Evolutionary conservation across 2,329 filamentous ascomycete genomes (phyloP), one percentile per base, ranked within the genome.

Genomic region (Beauveria varroae): DNA sequence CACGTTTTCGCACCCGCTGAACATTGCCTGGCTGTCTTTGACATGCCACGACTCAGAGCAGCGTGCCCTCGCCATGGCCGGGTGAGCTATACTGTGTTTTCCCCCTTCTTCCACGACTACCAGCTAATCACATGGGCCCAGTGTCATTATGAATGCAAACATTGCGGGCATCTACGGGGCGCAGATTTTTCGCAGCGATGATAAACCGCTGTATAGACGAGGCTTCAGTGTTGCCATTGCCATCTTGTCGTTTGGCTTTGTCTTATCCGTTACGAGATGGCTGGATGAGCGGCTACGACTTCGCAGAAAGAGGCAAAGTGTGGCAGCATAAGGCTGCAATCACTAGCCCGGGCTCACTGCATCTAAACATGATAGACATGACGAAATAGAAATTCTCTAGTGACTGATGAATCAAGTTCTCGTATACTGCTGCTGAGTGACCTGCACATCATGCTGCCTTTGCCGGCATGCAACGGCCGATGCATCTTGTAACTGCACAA

Each of bases 141-240:
- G 77, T 71, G 76, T 85, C 57, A 84, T 86, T 63, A 86, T 86
- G 83, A 79, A 80, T 22, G 84, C 82, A 53, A 86, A 86, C 65
- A 81, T 81, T 28, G 82, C 83, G 0, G 83, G 82, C 24, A 86
- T 86, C 57, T 83, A 84, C 60, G 84, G 83, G 3, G 81, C 81
- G 0, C 83, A 86, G 67, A 80, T 86, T 63, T 86, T 86, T 75
- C 79, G 79, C 24, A 64, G 70, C 0, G 79, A 83, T 57, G 81
- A 84, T 65, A 70, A 69, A 50, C 81, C 81, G 0, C 72, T 74
- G 1, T 84, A 84, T 67, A 76, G 77, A 3, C 76, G 79, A 18
- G 81, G 75, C 1, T 85, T 83, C 67, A 75, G 71, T 24, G 70
- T 81, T 62, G 73, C 73, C 47, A 77, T 78, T 30, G 75, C 71